Percentiles rank a stretch among this genome's conserved stretches.
Conservation (phyloP, 2,329 filamentous ascomycete genomes). For the Trichoderma afroharzianum region DNA sequence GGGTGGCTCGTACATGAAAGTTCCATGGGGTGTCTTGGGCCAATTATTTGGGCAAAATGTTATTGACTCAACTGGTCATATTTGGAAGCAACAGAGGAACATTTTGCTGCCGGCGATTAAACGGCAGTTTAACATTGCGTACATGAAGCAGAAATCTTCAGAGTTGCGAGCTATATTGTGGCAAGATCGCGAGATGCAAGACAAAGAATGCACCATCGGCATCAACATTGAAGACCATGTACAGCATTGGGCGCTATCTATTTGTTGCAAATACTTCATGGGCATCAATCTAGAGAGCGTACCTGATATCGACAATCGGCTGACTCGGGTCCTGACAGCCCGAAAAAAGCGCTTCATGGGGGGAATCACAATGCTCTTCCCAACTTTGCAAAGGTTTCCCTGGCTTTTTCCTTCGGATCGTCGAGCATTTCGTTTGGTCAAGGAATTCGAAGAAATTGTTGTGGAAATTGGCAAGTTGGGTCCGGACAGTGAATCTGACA, state of each 20-base stretch:
- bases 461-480: neutral
- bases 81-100: neutral
- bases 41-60: neutral
- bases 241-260: neutral
- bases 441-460: neutral
- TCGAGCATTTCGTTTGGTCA: neutral
- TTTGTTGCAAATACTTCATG: neutral
- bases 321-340: neutral
- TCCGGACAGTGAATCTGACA: fast-evolving
- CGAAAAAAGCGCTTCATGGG: neutral
- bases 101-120: neutral
- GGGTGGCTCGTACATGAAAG: neutral
- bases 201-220: neutral
- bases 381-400: neutral
- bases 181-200: neutral
- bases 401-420: neutral
- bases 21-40: neutral
- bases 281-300: neutral
- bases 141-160: neutral
- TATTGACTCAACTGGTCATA: neutral
- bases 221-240: neutral
- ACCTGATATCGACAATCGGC: neutral
- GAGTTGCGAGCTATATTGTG: neutral
- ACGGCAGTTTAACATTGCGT: neutral
- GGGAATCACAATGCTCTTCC: neutral